phyloP scores from a whole-genome alignment of 352 stramenopile genomes.

The Pythium volutum region DNA sequence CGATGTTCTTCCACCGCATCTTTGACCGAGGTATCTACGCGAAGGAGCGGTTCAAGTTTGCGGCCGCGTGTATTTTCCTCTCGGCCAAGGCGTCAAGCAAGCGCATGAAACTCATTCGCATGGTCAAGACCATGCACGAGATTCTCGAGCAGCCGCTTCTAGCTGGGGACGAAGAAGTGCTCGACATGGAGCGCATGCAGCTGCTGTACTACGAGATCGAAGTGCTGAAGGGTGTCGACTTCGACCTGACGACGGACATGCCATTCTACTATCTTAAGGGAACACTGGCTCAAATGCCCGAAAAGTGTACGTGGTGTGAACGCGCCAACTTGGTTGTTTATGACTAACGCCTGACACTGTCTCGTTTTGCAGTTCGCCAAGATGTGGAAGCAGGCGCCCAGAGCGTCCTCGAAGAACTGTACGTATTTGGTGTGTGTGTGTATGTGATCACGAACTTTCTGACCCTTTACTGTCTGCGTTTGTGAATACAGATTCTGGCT shows the following conservation, averaged over 20 bases:
- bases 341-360: not conserved
- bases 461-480: not conserved
- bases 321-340: not conserved
- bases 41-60: constrained; percentile 77
- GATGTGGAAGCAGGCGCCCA: constrained; percentile 50
- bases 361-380: constrained; percentile 35
- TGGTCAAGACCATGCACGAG: constrained; percentile 85
- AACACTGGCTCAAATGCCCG: constrained; percentile 64
- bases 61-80: constrained; percentile 77
- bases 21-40: constrained; percentile 83
- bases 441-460: not conserved
- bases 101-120: constrained; percentile 84
- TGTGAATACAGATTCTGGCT: constrained; percentile 54
- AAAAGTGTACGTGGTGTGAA: constrained; percentile 49
- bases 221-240: constrained; percentile 78
- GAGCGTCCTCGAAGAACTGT: constrained; percentile 67
- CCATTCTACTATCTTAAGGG: constrained; percentile 69
- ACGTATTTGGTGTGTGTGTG: not conserved
- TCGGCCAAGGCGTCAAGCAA: constrained; percentile 82
- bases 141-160: constrained; percentile 72
- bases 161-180: constrained; percentile 73
- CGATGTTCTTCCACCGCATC: constrained; percentile 76
- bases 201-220: constrained; percentile 85
- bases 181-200: constrained; percentile 84
- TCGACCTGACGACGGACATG: constrained; percentile 76